Conservation (phyloP, 805 yeast species). For the Ogataea salicorniae region DNA sequence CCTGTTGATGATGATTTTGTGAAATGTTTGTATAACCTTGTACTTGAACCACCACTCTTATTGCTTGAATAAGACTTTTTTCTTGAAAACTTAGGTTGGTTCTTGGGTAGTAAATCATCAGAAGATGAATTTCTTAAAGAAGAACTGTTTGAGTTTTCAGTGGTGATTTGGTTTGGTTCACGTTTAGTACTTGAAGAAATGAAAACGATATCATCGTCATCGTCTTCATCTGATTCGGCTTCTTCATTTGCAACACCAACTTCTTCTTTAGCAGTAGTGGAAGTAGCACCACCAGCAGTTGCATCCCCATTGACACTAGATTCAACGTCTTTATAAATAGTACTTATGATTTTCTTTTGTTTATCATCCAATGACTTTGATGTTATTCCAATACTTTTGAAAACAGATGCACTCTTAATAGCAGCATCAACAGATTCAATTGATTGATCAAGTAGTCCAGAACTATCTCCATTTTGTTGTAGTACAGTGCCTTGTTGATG, state of each 20-base stretch:
- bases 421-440: constrained; percentile 3
- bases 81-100: not conserved
- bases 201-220: constrained; percentile 2
- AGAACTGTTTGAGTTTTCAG: too few species aligned
- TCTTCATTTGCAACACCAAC: constrained; percentile 1
- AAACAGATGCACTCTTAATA: constrained; percentile 10
- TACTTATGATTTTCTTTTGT: constrained; percentile 1
- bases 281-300: too few species aligned
- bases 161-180: too few species aligned
- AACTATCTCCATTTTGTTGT: not conserved
- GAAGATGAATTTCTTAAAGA: too few species aligned
- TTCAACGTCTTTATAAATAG: not conserved
- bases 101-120: not conserved
- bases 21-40: constrained; percentile 4
- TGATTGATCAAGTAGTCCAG: not conserved
- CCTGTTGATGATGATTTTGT: constrained; percentile 14
- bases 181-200: too few species aligned
- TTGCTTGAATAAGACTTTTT: too few species aligned
- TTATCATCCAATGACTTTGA: constrained; percentile 16
- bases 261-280: too few species aligned
- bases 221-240: constrained; percentile 4
- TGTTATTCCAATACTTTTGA: constrained; percentile 24
- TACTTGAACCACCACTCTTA: not conserved
- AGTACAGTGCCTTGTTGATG: not conserved
- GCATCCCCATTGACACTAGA: too few species aligned